Conservation (phyloP, 129 eudicot genomes). For the Kitagawia praeruptora region DNA sequence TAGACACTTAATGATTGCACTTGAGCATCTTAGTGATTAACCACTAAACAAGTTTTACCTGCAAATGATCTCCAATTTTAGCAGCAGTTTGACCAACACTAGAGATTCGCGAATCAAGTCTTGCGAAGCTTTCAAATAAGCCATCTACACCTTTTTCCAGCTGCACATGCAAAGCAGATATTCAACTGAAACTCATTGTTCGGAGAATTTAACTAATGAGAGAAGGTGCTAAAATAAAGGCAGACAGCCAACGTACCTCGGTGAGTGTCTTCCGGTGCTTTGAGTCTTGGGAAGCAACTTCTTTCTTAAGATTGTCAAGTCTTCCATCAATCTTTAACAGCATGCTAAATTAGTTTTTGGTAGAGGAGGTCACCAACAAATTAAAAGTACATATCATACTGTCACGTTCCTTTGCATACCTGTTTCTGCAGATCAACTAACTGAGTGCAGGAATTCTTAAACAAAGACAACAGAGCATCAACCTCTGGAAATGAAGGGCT, state of each 20-base stretch:
- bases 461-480: conserved; percentile 71
- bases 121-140: conserved; percentile 91
- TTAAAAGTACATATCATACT: conserved; percentile 2
- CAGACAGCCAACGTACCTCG: conserved; percentile 48
- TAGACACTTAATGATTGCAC: neutral
- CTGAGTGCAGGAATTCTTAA: conserved; percentile 81
- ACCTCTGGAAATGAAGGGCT: conserved; percentile 92
- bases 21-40: neutral
- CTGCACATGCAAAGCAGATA: conserved; percentile 27
- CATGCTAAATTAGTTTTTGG: conserved; percentile 18
- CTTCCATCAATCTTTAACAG: conserved; percentile 60
- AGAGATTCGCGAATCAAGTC: conserved; percentile 95
- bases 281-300: conserved; percentile 79
- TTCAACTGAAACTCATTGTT: neutral
- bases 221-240: neutral
- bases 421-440: conserved; percentile 68
- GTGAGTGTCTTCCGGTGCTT: conserved; percentile 88
- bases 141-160: conserved; percentile 98
- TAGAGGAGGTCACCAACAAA: conserved; percentile 12
- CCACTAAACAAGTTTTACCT: conserved; percentile 43
- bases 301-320: conserved; percentile 68
- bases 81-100: conserved; percentile 99
- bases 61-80: conserved; percentile 96
- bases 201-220: neutral
- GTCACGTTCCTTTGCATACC: conserved; percentile 27